Percentiles rank a stretch among this genome's conserved stretches.
phyloP scores from a whole-genome alignment of 1,139 yeast genomes.

The Geotrichum histeridarum region DNA sequence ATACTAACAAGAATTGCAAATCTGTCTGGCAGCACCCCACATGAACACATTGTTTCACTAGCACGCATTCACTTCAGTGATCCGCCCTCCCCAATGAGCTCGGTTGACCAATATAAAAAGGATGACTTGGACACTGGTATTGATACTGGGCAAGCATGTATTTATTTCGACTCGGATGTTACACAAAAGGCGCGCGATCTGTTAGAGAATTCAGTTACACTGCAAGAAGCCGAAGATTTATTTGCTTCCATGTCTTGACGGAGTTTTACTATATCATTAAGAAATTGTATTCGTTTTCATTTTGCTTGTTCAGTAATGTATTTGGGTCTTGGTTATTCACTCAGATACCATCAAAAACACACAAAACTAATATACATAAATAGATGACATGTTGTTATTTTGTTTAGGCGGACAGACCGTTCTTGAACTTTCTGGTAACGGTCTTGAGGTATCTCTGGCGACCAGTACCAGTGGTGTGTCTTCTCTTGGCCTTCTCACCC shows the following conservation, averaged over 20 bases:
- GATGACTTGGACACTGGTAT: too few species aligned
- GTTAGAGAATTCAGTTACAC: conserved; percentile 61
- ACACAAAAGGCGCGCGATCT: conserved; percentile 69
- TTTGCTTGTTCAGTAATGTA: conserved; percentile 5
- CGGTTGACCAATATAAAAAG: too few species aligned
- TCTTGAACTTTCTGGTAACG: conserved; percentile 96
- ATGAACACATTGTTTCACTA: conserved; percentile 49
- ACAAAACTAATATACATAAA: conserved; percentile 15
- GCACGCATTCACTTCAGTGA: conserved; percentile 54
- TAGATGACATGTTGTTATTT: conserved; percentile 10
- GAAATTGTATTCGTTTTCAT: background rate
- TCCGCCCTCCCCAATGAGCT: conserved; percentile 4
- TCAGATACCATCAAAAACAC: conserved; percentile 1
- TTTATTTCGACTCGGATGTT: conserved; percentile 57
- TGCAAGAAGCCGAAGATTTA: conserved; percentile 74
- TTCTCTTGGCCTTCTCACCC: conserved; percentile 98
- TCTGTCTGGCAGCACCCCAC: conserved; percentile 29
- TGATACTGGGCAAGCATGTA: conserved; percentile 20
- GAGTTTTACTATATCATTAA: background rate
- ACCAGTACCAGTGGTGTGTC: conserved; percentile 99
- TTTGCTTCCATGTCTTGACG: conserved; percentile 35
- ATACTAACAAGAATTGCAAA: conserved; percentile 18
- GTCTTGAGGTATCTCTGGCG: conserved; percentile 98
- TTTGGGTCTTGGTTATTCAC: background rate
- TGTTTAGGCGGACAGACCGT: conserved; percentile 93